Conservation (phyloP, 1,284 basidiomycete species). For the Ustilago loliicola region DNA sequence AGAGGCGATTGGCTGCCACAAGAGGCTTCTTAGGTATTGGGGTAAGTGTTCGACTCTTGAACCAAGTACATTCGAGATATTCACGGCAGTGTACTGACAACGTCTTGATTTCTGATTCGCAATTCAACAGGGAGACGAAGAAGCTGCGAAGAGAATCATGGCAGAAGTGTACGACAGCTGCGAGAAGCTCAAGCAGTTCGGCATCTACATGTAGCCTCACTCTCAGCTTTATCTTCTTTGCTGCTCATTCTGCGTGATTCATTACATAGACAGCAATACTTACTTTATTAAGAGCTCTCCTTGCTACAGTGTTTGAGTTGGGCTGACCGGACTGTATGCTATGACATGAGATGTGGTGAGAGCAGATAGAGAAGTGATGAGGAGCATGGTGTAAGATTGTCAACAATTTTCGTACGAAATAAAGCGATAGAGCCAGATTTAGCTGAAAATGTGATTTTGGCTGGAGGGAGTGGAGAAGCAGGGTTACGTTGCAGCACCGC, state of each 20-base stretch:
- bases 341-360: neutral
- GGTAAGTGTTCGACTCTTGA: slow-evolving; percentile 7
- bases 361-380: neutral
- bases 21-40: slow-evolving; percentile 63
- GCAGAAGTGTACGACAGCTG: slow-evolving; percentile 64
- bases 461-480: slow-evolving; percentile 9
- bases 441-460: neutral
- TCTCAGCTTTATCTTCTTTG: neutral
- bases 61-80: neutral
- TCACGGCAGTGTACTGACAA: neutral
- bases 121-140: slow-evolving; percentile 33
- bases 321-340: neutral
- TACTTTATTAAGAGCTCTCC: neutral
- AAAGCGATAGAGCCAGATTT: neutral
- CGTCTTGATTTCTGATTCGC: neutral
- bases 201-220: slow-evolving; percentile 43
- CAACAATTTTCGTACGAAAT: slow-evolving; percentile 19
- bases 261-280: neutral
- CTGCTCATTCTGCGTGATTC: neutral
- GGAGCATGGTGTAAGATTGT: slow-evolving; percentile 14
- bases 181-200: slow-evolving; percentile 63
- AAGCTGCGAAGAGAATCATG: slow-evolving; percentile 57
- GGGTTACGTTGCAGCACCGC: slow-evolving; percentile 16
- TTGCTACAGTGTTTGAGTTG: neutral
- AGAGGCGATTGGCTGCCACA: slow-evolving; percentile 48